A percentile compares a stretch with the other conserved stretches of the same genome.
Evolutionary conservation across 2,329 filamentous ascomycete genomes (phyloP).

Genomic region (Aotearoamyces nothofagi): DNA sequence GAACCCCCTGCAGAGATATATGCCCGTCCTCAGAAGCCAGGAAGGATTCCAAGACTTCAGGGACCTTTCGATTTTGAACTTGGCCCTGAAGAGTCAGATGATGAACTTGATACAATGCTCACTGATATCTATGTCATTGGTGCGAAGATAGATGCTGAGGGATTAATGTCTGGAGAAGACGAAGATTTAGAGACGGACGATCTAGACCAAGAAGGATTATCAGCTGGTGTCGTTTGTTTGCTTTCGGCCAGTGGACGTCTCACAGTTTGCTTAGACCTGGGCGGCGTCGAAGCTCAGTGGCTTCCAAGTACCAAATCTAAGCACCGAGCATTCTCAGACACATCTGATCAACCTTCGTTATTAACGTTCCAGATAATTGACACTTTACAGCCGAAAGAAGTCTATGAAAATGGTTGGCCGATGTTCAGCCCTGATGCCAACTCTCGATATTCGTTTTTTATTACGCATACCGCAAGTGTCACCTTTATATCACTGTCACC

Average conservation of each 20-base stretch:
- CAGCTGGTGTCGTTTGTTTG: conserved; percentile 41
- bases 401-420: conserved; percentile 42
- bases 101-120: conserved; percentile 38
- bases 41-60: conserved; percentile 42
- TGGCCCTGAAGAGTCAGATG: conserved; percentile 30
- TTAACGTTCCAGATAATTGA: conserved; percentile 49
- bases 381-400: conserved; percentile 37
- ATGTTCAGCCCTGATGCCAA: conserved; percentile 45
- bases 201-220: conserved; percentile 42
- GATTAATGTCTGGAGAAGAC: conserved; percentile 49
- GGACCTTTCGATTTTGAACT: conserved; percentile 44
- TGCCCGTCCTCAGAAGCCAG: conserved; percentile 38
- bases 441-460: conserved; percentile 46
- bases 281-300: conserved; percentile 52
- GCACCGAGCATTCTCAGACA: conserved; percentile 22
- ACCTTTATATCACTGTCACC: conserved; percentile 42
- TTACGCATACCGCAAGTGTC: conserved; percentile 45
- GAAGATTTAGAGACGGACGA: conserved; percentile 42
- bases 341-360: conserved; percentile 29
- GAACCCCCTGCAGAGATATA: conserved; percentile 40
- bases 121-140: conserved; percentile 50
- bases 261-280: conserved; percentile 43
- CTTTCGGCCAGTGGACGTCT: conserved; percentile 45
- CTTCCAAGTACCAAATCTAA: conserved; percentile 38
- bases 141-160: conserved; percentile 41